Base-by-base conservation (phyloP, 2,329 filamentous ascomycete species). In the Penicillium digitatum region DNA sequence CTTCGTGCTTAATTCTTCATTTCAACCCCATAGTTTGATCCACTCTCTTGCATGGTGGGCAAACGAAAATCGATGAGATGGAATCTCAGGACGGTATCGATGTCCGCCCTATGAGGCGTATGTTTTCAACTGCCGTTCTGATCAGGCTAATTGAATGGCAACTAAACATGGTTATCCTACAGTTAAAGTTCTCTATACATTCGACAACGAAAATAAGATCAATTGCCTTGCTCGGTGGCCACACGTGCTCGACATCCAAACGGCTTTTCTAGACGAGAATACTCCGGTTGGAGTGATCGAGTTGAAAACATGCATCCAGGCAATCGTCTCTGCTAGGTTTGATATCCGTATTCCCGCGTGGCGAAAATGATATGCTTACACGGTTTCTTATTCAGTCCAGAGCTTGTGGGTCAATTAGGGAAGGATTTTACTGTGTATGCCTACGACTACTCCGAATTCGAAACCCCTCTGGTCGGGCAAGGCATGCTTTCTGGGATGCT, bases 111-210 rank as follows among this genome's bases (percentile, higher is more conserved):
- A 87, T 89, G 84, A 85, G 85, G 75, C 80, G 86, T 88, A 83
- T 72, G 85, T 77, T 40, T 46, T 31, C 39, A 37, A 46, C 46
- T 46, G 14, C 47, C 53, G 26, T 54, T 20, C 42, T 47, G 35
- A n/a, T 45, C 16, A 45, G 27, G 12, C 20, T 8, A 20, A n/a
- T 27, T 38, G 42, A 18, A 43, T 48, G 14, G 32, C 49, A 38
- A 53, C 52, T 67, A 68, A 60, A 64, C 27, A 46, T 34, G 18
- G 32, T 47, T 11, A 37, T 22, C 47, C 60, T 58, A 52, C 73
- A 95, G 92, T 97, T 74, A 97, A 97, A 81, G 88, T 97, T 47
- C 86, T 95, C 58, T 99, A 97, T 76, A 96, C 91, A 31, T 96
- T 97, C 76, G 92, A 97, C 72, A 86, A 87, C 69, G 87, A 93